phyloP scores from a whole-genome alignment of 1,284 basidiomycete species.

The Kalmanozyma brasiliensis region DNA sequence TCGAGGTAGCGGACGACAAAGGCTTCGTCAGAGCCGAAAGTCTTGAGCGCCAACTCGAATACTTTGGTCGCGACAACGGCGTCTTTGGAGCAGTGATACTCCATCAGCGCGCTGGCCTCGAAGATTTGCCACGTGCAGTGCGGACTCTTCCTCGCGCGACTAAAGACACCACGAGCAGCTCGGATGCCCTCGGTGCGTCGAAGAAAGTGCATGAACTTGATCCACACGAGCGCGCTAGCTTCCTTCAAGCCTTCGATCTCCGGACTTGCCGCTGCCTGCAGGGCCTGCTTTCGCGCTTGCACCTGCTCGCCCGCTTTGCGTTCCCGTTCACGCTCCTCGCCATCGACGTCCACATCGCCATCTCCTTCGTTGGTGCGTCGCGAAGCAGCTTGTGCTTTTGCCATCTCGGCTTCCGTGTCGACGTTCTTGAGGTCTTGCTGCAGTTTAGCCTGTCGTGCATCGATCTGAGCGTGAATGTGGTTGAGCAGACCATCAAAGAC shows the following conservation, averaged over 20 bases:
- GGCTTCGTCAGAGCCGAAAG: conserved; percentile 78
- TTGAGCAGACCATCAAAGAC: conserved; percentile 76
- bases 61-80: conserved; percentile 86
- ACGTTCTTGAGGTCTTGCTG: conserved; percentile 70
- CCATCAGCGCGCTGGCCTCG: conserved; percentile 88
- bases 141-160: conserved; percentile 83
- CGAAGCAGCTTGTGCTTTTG: conserved; percentile 45
- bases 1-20: conserved; percentile 89
- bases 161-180: conserved; percentile 81
- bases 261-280: conserved; percentile 63
- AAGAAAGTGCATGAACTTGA: conserved; percentile 92
- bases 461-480: conserved; percentile 78
- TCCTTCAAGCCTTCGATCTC: conserved; percentile 71
- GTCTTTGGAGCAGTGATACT: conserved; percentile 93
- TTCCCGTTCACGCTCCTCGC: conserved; percentile 72
- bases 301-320: conserved; percentile 71
- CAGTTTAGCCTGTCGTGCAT: conserved; percentile 74
- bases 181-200: conserved; percentile 85
- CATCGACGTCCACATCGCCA: conserved; percentile 69
- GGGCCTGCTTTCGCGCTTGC: conserved; percentile 67
- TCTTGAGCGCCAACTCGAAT: conserved; percentile 91
- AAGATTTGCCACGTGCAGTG: conserved; percentile 92
- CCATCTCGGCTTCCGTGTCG: conserved; percentile 60
- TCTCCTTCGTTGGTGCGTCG: conserved; percentile 66
- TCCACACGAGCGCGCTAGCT: conserved; percentile 73